Percentiles rank a stretch among this genome's conserved stretches.
Evolutionary conservation across 345 rosid species (phyloP).

Genomic region (Murraya paniculata): DNA sequence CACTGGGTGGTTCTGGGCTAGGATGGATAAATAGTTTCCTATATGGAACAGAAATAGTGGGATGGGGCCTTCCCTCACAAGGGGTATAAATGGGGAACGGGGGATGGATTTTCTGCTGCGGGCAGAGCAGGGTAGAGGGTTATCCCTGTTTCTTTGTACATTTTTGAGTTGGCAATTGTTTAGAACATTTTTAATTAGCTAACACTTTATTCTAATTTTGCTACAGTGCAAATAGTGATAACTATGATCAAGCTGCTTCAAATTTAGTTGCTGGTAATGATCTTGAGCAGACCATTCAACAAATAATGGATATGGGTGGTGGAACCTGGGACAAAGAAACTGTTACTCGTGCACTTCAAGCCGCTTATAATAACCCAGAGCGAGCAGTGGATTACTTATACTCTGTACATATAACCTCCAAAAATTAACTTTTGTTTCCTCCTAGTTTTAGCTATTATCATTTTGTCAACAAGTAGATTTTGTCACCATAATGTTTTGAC

Average conservation of each 20-base stretch:
- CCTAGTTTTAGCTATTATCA: slow-evolving; percentile 21
- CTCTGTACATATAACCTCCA: slow-evolving; percentile 48
- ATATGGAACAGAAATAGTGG: not conserved
- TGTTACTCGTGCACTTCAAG: slow-evolving; percentile 90
- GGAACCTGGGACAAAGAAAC: slow-evolving; percentile 97
- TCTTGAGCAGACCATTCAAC: slow-evolving; percentile 76
- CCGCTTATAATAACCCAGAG: slow-evolving; percentile 98
- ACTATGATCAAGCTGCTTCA: slow-evolving; percentile 87
- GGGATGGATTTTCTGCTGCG: not conserved
- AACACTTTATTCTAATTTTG: not conserved
- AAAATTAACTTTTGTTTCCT: not conserved
- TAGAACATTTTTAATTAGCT: not conserved
- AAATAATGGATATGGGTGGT: slow-evolving; percentile 94
- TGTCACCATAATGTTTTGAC: slow-evolving; percentile 22
- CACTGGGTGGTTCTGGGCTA: not conserved
- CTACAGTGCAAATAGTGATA: slow-evolving; percentile 61
- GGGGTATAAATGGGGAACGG: not conserved
- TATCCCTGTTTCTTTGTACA: not conserved
- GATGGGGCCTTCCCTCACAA: not conserved
- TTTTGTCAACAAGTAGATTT: slow-evolving; percentile 16
- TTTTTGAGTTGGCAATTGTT: not conserved
- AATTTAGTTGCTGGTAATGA: slow-evolving; percentile 68
- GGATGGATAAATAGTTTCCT: not conserved
- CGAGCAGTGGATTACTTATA: slow-evolving; percentile 97
- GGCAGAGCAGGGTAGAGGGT: not conserved